Percentiles rank a stretch among this genome's conserved stretches.
Conservation (phyloP, 805 yeast species). For the Schwanniomyces sp. region DNA sequence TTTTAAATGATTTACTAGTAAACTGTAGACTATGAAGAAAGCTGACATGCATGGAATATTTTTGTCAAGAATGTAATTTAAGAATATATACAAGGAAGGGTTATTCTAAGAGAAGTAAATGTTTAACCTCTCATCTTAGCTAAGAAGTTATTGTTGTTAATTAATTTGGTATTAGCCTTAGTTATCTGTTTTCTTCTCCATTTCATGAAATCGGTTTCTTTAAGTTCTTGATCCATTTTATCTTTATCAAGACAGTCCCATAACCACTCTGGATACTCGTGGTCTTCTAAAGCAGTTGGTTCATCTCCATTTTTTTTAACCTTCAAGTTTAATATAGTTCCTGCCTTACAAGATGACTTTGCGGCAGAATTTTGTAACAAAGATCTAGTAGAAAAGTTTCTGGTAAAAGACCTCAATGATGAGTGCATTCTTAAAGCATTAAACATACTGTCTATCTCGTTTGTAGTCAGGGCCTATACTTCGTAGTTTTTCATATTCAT, state of each 20-base stretch:
- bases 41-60: background rate
- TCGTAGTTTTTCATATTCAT: background rate
- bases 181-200: constrained; percentile 70
- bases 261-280: constrained; percentile 92
- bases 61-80: background rate
- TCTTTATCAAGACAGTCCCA: constrained; percentile 80
- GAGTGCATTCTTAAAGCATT: background rate
- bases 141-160: constrained; percentile 79
- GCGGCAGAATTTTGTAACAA: constrained; percentile 3
- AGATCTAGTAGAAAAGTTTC: constrained; percentile 1
- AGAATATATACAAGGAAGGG: background rate
- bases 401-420: background rate
- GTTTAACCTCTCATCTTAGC: constrained; percentile 43
- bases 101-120: background rate
- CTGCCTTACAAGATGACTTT: constrained; percentile 52
- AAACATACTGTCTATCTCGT: background rate
- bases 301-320: constrained; percentile 81
- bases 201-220: constrained; percentile 58
- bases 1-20: background rate
- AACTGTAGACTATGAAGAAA: background rate
- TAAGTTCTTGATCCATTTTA: constrained; percentile 56
- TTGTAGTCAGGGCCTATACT: background rate
- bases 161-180: constrained; percentile 62
- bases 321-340: constrained; percentile 71
- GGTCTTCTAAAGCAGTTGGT: constrained; percentile 83